These are phyloP conservation scores for Russula lepida DNA, from an alignment of 768 basidiomycete genomes.

Conservation along the genomic window DNA sequence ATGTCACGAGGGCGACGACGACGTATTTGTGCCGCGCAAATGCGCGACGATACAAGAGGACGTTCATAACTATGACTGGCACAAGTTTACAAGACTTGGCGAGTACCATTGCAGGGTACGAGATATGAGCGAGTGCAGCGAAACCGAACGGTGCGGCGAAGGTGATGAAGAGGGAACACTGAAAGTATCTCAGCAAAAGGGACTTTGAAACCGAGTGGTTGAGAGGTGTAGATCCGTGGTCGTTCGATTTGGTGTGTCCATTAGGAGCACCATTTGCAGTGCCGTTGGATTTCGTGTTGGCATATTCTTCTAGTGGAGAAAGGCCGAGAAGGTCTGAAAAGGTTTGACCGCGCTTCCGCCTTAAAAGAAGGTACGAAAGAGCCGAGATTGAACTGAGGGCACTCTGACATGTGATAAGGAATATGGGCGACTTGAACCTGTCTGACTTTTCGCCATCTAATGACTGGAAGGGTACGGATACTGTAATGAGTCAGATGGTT, in stretches of 20 bases:
- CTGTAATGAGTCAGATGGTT: constrained; percentile 30
- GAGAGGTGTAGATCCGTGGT: constrained; percentile 28
- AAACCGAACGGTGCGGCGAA: constrained; percentile 94
- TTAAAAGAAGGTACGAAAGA: constrained; percentile 61
- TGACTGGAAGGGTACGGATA: constrained; percentile 77
- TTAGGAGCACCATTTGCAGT: constrained; percentile 34
- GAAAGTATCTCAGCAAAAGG: constrained; percentile 68
- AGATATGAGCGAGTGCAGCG: constrained; percentile 88
- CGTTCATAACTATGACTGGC: constrained; percentile 97
- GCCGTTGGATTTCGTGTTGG: constrained; percentile 22
- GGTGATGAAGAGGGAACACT: constrained; percentile 83
- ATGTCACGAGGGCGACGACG: constrained; percentile 87
- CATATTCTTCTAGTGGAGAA: constrained; percentile 25
- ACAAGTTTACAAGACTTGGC: constrained; percentile 99
- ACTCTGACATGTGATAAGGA: constrained; percentile 82
- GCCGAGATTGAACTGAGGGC: constrained; percentile 69
- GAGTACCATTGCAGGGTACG: constrained; percentile 97
- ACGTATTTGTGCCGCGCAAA: constrained; percentile 94
- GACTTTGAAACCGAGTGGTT: constrained; percentile 29
- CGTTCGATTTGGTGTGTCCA: constrained; percentile 24
- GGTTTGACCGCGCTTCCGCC: constrained; percentile 46
- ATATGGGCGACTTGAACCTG: constrained; percentile 79
- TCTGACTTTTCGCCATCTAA: constrained; percentile 52
- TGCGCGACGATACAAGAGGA: constrained; percentile 84
- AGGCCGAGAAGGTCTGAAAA: constrained; percentile 57